These are phyloP conservation scores for Serendipita sp. DNA, from an alignment of 768 basidiomycete genomes.

Conservation along the genomic window DNA sequence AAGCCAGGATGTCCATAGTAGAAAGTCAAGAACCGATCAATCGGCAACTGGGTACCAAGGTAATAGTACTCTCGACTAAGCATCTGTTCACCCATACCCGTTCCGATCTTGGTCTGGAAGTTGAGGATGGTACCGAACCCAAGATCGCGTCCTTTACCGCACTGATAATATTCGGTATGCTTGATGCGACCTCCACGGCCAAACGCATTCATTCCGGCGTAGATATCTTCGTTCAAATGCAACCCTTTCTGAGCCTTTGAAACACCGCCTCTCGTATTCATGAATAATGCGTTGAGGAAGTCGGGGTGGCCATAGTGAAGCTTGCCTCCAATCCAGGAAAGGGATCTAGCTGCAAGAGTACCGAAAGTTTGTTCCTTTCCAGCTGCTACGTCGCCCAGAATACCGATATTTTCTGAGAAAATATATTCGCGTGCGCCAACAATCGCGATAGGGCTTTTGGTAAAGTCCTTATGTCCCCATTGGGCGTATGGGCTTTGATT, in stretches of 20 bases:
- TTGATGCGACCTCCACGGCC: slow-evolving; percentile 96
- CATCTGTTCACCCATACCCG: slow-evolving; percentile 99
- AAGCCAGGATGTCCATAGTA: slow-evolving; percentile 99
- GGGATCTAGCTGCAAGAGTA: slow-evolving; percentile 84
- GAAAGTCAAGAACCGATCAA: slow-evolving; percentile 98
- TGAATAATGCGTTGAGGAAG: slow-evolving; percentile 94
- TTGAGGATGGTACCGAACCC: slow-evolving; percentile 98
- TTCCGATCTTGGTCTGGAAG: slow-evolving; percentile 99
- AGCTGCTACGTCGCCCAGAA: slow-evolving; percentile 93
- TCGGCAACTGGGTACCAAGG: slow-evolving; percentile 89
- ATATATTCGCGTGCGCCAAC: slow-evolving; percentile 99
- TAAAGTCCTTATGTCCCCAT: slow-evolving; percentile 79
- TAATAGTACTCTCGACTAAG: slow-evolving; percentile 98
- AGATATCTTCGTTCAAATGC: slow-evolving; percentile 99
- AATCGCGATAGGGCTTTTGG: slow-evolving; percentile 80
- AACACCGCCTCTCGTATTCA: slow-evolving; percentile 95
- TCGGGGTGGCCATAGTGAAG: slow-evolving; percentile 98
- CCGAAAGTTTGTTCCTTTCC: slow-evolving; percentile 99
- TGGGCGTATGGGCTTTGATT: slow-evolving; percentile 84
- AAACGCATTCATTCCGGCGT: slow-evolving; percentile 96
- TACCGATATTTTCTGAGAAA: slow-evolving; percentile 99
- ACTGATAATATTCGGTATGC: slow-evolving; percentile 99
- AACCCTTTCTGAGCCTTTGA: slow-evolving; percentile 99
- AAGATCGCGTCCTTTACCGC: slow-evolving; percentile 95
- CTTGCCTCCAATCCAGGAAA: slow-evolving; percentile 97